Conservation (phyloP, 768 basidiomycete species). For the Hirschioporus abietinus region DNA sequence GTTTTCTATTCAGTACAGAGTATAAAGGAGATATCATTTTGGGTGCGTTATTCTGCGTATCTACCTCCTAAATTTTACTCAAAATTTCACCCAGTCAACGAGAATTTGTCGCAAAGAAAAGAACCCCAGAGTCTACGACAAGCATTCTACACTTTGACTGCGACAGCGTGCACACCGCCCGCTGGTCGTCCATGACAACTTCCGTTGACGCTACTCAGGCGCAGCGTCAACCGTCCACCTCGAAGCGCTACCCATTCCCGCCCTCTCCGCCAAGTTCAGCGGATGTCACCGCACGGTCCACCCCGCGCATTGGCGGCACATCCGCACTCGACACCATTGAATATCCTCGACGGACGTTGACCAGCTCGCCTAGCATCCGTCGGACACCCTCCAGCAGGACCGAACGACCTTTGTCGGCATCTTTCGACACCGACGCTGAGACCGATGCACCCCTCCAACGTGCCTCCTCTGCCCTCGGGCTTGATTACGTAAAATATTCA, state of each 20-base stretch:
- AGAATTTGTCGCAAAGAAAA: no score
- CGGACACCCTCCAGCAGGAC: conserved; percentile 21
- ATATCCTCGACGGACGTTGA: conserved; percentile 19
- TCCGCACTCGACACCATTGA: conserved; percentile 19
- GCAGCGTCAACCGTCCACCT: not conserved
- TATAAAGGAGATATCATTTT: not conserved
- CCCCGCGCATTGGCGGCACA: conserved; percentile 24
- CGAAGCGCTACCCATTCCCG: conserved; percentile 32
- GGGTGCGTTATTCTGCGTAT: not conserved
- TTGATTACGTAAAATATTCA: conserved; percentile 5
- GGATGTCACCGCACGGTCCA: conserved; percentile 33
- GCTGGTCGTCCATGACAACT: not conserved
- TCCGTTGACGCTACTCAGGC: not conserved
- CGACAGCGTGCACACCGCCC: not conserved
- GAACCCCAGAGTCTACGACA: not conserved
- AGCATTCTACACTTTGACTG: not conserved
- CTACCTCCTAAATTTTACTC: not conserved
- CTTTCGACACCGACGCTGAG: conserved; percentile 37
- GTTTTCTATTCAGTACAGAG: not conserved
- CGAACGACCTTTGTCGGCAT: not conserved
- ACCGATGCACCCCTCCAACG: conserved; percentile 23
- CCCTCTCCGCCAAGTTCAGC: conserved; percentile 45
- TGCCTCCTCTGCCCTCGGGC: conserved; percentile 26
- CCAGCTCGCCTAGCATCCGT: conserved; percentile 16
- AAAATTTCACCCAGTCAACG: not conserved